These are phyloP conservation scores for Aspergillus persii DNA, from an alignment of 2,329 filamentous ascomycete genomes.

Conservation along the genomic window DNA sequence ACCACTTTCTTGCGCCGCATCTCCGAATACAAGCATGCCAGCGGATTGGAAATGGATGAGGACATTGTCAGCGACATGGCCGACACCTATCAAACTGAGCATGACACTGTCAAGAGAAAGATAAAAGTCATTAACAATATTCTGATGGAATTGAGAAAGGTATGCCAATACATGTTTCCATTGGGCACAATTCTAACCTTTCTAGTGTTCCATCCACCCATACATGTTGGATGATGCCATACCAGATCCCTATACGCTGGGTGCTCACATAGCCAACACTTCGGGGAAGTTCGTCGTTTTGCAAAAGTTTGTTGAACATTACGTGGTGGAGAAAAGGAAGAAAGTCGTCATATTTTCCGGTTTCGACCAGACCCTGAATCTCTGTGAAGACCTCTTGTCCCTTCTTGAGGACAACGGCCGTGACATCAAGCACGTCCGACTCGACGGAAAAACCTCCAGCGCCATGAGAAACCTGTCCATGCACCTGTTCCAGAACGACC, in stretches of 20 bases:
- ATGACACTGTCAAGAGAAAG: conserved; percentile 5
- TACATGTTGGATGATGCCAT: conserved; percentile 50
- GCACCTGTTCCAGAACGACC: conserved; percentile 52
- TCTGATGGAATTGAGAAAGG: conserved; percentile 56
- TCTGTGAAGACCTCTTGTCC: conserved; percentile 51
- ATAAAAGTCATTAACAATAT: conserved; percentile 43
- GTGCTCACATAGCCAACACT: conserved; percentile 48
- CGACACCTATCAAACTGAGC: neutral
- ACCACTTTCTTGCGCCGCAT: neutral
- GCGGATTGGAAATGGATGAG: neutral
- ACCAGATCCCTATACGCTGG: conserved; percentile 43
- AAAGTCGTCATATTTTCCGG: conserved; percentile 59
- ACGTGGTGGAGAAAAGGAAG: conserved; percentile 21
- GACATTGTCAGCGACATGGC: neutral
- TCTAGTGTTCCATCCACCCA: conserved; percentile 52
- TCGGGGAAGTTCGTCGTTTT: conserved; percentile 58
- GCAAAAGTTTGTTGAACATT: conserved; percentile 40
- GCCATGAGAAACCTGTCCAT: conserved; percentile 54
- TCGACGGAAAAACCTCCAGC: conserved; percentile 51
- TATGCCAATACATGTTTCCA: conserved; percentile 1
- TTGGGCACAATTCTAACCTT: neutral
- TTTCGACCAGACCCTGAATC: conserved; percentile 52
- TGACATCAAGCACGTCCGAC: conserved; percentile 46
- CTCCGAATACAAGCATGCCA: neutral
- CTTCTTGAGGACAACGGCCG: conserved; percentile 43